A percentile compares a stretch with the other conserved stretches of the same genome.
These are phyloP conservation scores for Acmispon strigosus DNA, from an alignment of 306 rosid species.

Conservation along the genomic window DNA sequence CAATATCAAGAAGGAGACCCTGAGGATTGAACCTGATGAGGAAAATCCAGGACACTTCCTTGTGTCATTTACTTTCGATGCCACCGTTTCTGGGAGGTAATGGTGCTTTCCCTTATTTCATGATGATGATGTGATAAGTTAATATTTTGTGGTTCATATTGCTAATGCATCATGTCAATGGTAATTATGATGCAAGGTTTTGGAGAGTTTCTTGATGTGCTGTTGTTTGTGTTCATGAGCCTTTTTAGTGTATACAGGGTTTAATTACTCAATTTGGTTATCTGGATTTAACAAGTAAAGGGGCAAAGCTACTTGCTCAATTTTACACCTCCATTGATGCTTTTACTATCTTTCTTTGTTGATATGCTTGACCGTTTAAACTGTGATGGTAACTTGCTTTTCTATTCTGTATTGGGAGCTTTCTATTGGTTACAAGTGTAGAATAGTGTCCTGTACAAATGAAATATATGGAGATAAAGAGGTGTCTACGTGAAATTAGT, in stretches of 20 bases:
- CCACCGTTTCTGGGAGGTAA: slow-evolving; percentile 87
- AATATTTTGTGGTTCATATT: neutral
- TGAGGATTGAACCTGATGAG: slow-evolving; percentile 67
- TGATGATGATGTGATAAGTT: neutral
- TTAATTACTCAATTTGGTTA: neutral
- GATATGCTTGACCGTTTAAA: neutral
- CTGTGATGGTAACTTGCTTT: neutral
- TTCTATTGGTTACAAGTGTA: neutral
- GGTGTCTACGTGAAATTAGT: neutral
- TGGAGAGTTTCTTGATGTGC: neutral
- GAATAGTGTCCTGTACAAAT: neutral
- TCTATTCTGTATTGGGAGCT: neutral
- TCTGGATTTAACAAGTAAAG: neutral
- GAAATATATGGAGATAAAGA: neutral
- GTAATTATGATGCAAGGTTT: slow-evolving; percentile 1
- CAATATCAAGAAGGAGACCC: slow-evolving; percentile 84
- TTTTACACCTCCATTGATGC: neutral
- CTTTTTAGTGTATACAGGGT: neutral
- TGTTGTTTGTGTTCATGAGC: neutral
- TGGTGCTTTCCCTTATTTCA: neutral
- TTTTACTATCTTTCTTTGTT: neutral
- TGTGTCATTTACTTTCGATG: slow-evolving; percentile 73
- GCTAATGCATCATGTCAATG: slow-evolving; percentile 8
- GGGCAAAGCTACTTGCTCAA: neutral
- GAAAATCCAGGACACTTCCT: slow-evolving; percentile 63